These are phyloP conservation scores for Ogataea zsoltii DNA, from an alignment of 805 yeast genomes.

Conservation along the genomic window DNA sequence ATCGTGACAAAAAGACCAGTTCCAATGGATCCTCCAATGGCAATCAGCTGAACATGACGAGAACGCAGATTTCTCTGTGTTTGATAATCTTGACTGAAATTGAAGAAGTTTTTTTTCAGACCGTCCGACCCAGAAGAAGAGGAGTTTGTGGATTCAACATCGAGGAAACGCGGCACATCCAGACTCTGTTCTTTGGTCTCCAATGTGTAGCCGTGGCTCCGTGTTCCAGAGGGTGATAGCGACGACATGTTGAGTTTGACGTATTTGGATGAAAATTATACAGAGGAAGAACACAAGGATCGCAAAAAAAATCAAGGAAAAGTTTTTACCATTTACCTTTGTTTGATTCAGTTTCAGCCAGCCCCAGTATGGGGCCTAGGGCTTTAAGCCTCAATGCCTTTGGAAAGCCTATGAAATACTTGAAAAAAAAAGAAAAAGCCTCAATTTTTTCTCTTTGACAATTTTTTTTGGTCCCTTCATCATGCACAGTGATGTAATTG, in stretches of 20 bases:
- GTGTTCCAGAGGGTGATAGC: slow-evolving; percentile 1
- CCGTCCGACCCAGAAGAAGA: slow-evolving; percentile 9
- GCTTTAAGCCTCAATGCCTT: slow-evolving; percentile 3
- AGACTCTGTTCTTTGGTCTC: not conserved
- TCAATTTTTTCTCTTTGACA: not conserved
- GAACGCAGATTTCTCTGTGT: slow-evolving; percentile 35
- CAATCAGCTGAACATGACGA: slow-evolving; percentile 41
- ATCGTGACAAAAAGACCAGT: slow-evolving; percentile 40
- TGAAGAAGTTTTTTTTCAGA: slow-evolving; percentile 11
- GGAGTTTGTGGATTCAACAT: slow-evolving; percentile 2
- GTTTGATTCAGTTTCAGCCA: not conserved
- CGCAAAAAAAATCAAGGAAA: not conserved
- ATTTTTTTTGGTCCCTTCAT: slow-evolving; percentile 3
- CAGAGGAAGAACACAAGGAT: not conserved
- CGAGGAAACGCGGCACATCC: not conserved
- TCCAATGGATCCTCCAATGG: slow-evolving; percentile 44
- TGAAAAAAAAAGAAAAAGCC: not conserved
- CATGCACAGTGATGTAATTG: slow-evolving; percentile 1
- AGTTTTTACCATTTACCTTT: not conserved
- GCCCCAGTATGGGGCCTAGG: too few species aligned
- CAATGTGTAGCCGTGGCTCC: not conserved
- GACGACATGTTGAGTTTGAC: not conserved
- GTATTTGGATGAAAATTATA: not conserved
- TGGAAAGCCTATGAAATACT: too few species aligned
- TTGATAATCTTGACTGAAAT: slow-evolving; percentile 10